Percentiles rank a stretch among this genome's conserved stretches.
Conservation (phyloP, 768 basidiomycete genomes). For the Tricholoma saponaceum region DNA sequence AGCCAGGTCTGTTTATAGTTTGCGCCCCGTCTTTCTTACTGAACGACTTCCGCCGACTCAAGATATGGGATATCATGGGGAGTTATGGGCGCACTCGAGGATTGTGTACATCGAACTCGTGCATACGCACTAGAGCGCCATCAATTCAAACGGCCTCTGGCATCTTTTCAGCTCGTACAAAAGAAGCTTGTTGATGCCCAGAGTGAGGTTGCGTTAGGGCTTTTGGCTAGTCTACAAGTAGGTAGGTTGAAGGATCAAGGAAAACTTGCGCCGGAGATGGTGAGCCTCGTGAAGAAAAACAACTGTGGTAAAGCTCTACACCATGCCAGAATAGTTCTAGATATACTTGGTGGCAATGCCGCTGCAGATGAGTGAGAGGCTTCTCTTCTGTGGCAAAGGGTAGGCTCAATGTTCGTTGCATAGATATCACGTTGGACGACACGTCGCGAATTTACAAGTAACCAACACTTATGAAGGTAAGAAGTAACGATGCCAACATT, state of each 20-base stretch:
- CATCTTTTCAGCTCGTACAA: slow-evolving; percentile 95
- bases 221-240: slow-evolving; percentile 72
- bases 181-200: slow-evolving; percentile 96
- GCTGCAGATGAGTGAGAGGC: slow-evolving; percentile 80
- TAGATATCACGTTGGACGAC: slow-evolving; percentile 91
- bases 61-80: slow-evolving; percentile 93
- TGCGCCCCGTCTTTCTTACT: neutral
- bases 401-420: neutral
- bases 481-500: slow-evolving; percentile 10
- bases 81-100: slow-evolving; percentile 92
- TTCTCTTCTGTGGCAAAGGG: neutral
- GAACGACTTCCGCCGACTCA: neutral
- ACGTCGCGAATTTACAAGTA: slow-evolving; percentile 94
- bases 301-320: slow-evolving; percentile 92
- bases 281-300: slow-evolving; percentile 92
- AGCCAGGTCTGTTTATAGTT: slow-evolving; percentile 49
- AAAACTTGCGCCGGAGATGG: slow-evolving; percentile 81
- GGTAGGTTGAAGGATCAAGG: slow-evolving; percentile 85
- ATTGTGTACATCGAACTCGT: slow-evolving; percentile 75
- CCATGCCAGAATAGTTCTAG: slow-evolving; percentile 76
- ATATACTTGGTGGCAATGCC: slow-evolving; percentile 94
- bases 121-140: slow-evolving; percentile 85
- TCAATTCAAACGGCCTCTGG: slow-evolving; percentile 87
- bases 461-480: slow-evolving; percentile 92
- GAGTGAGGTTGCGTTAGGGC: slow-evolving; percentile 76